phyloP scores from a whole-genome alignment of 345 rosid species.

The Gossypium turneri region DNA sequence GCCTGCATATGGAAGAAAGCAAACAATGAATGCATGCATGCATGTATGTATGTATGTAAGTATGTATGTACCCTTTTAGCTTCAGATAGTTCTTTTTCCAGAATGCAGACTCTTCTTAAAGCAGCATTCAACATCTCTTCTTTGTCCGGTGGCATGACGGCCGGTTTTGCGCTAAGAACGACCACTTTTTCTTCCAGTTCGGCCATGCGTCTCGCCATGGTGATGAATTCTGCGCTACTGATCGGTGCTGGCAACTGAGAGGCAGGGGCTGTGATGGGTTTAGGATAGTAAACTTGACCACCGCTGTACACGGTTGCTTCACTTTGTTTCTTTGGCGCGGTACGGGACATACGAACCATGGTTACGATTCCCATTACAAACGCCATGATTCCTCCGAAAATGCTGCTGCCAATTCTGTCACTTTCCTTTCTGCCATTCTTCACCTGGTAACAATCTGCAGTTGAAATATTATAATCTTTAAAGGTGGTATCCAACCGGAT shows the following conservation, averaged over 20 bases:
- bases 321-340: constrained; percentile 50
- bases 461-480: not conserved
- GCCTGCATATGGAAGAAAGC: constrained; percentile 36
- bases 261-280: constrained; percentile 23
- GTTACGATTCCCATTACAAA: constrained; percentile 60
- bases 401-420: constrained; percentile 19
- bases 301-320: constrained; percentile 45
- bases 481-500: not conserved
- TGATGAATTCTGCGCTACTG: constrained; percentile 49
- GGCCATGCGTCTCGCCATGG: constrained; percentile 64
- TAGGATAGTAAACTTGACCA: constrained; percentile 33
- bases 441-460: constrained; percentile 16
- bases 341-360: constrained; percentile 50
- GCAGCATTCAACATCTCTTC: constrained; percentile 69
- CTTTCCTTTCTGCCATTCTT: constrained; percentile 13
- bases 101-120: constrained; percentile 42
- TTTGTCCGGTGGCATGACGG: constrained; percentile 47
- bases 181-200: constrained; percentile 65
- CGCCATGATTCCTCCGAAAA: constrained; percentile 57
- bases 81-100: constrained; percentile 59
- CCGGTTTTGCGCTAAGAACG: constrained; percentile 35
- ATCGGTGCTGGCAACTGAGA: constrained; percentile 27
- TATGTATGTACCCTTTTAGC: constrained; percentile 54
- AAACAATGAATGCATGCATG: not conserved
- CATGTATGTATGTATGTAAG: not conserved